These are phyloP conservation scores for Ettlia oleoabundans DNA, from an alignment of 139 green algal genomes.

Conservation along the genomic window DNA sequence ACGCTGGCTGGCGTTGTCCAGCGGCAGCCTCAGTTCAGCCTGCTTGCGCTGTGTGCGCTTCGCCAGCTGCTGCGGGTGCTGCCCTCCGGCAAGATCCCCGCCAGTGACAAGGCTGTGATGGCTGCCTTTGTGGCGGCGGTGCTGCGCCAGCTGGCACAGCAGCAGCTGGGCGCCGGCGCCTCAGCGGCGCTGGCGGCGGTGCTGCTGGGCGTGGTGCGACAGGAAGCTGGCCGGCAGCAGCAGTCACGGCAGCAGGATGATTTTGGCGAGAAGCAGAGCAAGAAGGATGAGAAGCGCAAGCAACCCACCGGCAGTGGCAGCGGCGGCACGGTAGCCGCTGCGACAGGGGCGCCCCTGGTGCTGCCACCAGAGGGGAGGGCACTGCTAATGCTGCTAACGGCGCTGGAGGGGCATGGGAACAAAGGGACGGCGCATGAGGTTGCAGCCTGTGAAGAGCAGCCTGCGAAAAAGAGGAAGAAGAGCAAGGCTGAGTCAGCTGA, in stretches of 20 bases:
- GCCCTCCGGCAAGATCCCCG: constrained; percentile 43
- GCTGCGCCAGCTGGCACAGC: constrained; percentile 1
- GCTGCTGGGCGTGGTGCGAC: constrained; percentile 13
- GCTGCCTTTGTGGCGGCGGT: constrained; percentile 38
- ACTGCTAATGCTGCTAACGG: neutral
- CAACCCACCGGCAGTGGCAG: neutral
- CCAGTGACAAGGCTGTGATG: constrained; percentile 26
- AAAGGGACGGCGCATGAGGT: too few species aligned
- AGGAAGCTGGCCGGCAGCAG: constrained; percentile 17
- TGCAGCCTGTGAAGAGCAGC: too few species aligned
- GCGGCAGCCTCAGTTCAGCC: constrained; percentile 34
- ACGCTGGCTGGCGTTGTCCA: too few species aligned
- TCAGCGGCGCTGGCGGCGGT: neutral
- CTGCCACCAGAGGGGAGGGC: neutral
- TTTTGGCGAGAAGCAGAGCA: neutral
- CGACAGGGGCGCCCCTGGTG: neutral
- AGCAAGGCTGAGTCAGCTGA: neutral
- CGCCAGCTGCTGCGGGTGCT: constrained; percentile 50
- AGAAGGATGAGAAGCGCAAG: constrained; percentile 18
- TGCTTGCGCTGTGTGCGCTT: constrained; percentile 45
- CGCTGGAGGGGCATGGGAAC: neutral
- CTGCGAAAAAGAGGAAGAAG: constrained; percentile 10
- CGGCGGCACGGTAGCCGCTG: neutral
- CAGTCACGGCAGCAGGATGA: neutral
- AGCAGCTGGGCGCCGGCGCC: constrained; percentile 15